These are phyloP conservation scores for Capsella bursapastoris DNA, from an alignment of 345 rosid genomes.

Conservation along the genomic window DNA sequence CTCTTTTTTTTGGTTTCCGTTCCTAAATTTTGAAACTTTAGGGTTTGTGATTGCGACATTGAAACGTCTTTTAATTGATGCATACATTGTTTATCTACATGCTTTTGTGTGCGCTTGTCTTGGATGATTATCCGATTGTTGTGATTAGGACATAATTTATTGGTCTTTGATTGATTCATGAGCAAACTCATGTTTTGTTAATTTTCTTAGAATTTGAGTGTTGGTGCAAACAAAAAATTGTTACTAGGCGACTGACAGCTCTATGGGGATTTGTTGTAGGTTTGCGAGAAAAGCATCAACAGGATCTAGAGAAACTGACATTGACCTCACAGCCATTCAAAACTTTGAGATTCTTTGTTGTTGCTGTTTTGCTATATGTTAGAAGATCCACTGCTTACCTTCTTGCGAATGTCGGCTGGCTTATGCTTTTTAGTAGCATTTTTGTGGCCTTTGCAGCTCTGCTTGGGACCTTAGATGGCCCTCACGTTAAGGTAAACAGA, in stretches of 20 bases:
- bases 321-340: slow-evolving; percentile 71
- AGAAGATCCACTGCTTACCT: slow-evolving; percentile 57
- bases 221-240: neutral
- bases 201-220: slow-evolving; percentile 7
- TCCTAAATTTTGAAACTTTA: slow-evolving; percentile 13
- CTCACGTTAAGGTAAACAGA: slow-evolving; percentile 69
- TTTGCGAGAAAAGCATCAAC: slow-evolving; percentile 47
- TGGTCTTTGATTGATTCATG: slow-evolving; percentile 24
- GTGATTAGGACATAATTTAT: neutral
- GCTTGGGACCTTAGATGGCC: slow-evolving; percentile 64
- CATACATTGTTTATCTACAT: slow-evolving; percentile 3
- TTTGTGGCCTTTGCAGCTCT: slow-evolving; percentile 51
- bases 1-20: neutral
- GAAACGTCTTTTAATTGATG: neutral
- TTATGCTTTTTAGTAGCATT: slow-evolving; percentile 54
- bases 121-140: slow-evolving; percentile 3
- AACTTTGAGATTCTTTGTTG: slow-evolving; percentile 66
- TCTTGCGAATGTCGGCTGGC: slow-evolving; percentile 63
- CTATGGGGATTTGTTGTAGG: slow-evolving; percentile 19
- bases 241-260: slow-evolving; percentile 12
- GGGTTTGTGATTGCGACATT: neutral
- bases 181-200: neutral
- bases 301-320: slow-evolving; percentile 53
- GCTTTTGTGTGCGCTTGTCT: neutral
- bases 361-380: slow-evolving; percentile 61